Conservation (phyloP, 2,329 filamentous ascomycete species). For the Arthrocladium fulminans region DNA sequence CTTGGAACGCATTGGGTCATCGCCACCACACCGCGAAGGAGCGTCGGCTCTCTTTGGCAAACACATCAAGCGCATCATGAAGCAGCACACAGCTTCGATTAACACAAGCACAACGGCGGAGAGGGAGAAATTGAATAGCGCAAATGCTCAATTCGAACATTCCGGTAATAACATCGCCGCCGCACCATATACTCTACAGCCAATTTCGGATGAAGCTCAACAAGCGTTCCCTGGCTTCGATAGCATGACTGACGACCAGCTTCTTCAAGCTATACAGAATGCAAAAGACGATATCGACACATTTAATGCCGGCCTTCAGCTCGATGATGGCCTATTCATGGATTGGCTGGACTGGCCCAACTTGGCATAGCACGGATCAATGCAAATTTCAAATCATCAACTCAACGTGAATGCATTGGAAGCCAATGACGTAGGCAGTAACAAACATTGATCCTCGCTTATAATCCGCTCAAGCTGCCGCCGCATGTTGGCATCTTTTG, state of each 20-base stretch:
- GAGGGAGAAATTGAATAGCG: neutral
- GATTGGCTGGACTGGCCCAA: slow-evolving; percentile 41
- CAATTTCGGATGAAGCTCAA: neutral
- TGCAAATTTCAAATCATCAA: neutral
- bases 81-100: slow-evolving; percentile 12
- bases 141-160: neutral
- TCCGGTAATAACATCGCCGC: neutral
- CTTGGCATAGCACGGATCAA: neutral
- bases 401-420: no score
- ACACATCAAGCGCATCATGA: slow-evolving; percentile 37
- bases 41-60: slow-evolving; percentile 53
- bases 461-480: no score
- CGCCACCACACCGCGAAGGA: slow-evolving; percentile 58
- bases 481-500: no score
- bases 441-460: no score
- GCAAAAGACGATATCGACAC: slow-evolving; percentile 49
- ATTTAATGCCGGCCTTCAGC: slow-evolving; percentile 47
- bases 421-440: no score
- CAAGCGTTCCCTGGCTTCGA: slow-evolving; percentile 11
- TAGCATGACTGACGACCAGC: slow-evolving; percentile 61
- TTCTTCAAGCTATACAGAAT: slow-evolving; percentile 56
- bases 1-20: slow-evolving; percentile 58
- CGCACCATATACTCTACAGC: neutral
- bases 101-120: neutral
- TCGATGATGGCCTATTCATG: slow-evolving; percentile 52